Evolutionary conservation across 2,329 filamentous ascomycete species (phyloP).

Genomic region (Botryotinia globosa): DNA sequence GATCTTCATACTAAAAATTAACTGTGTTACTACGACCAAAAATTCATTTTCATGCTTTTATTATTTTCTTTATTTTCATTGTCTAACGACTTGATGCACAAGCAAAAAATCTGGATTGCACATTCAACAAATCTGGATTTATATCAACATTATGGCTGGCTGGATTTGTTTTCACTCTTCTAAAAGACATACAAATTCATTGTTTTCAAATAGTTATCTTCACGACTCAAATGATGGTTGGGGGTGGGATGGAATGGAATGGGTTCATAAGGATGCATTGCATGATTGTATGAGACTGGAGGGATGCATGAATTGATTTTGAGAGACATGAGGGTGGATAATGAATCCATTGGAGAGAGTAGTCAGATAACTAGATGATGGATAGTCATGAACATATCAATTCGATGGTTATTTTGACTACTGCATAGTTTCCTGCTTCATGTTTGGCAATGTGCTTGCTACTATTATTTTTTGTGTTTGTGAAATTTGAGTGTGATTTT

Average conservation of each 20-base stretch:
- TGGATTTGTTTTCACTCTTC: constrained; percentile 15
- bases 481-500: not conserved
- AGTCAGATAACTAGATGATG: constrained; percentile 2
- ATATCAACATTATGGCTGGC: constrained; percentile 16
- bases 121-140: constrained; percentile 20
- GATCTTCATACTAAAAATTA: constrained; percentile 15
- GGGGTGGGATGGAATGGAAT: constrained; percentile 16
- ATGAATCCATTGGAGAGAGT: constrained; percentile 9
- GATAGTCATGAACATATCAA: constrained; percentile 17
- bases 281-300: constrained; percentile 17
- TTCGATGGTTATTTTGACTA: constrained; percentile 4
- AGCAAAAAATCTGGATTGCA: constrained; percentile 17
- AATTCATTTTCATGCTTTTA: constrained; percentile 14
- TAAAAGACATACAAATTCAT: constrained; percentile 17
- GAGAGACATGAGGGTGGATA: constrained; percentile 6
- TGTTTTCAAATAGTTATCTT: constrained; percentile 25
- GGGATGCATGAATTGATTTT: constrained; percentile 13
- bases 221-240: constrained; percentile 18
- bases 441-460: not conserved
- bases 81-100: constrained; percentile 16
- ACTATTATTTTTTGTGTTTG: not conserved
- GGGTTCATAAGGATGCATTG: constrained; percentile 17
- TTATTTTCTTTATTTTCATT: constrained; percentile 18
- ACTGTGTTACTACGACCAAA: constrained; percentile 19
- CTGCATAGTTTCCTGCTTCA: not conserved